These are phyloP conservation scores for Pseudogymnoascus sp. DNA, from an alignment of 2,329 filamentous ascomycete species.

Conservation along the genomic window DNA sequence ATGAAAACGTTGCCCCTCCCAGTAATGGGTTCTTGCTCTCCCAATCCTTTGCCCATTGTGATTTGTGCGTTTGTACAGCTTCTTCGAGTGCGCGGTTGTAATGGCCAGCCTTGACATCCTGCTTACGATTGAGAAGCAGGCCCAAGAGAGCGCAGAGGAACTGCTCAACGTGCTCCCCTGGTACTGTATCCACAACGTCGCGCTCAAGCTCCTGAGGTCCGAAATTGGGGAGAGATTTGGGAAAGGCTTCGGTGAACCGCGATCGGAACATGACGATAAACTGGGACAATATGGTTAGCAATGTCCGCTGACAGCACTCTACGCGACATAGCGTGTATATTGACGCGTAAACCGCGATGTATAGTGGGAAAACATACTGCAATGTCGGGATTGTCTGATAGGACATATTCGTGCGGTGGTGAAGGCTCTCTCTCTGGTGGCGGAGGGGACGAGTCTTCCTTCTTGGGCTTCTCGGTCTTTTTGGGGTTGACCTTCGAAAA, in stretches of 20 bases:
- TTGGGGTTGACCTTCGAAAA: conserved; percentile 43
- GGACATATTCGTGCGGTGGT: conserved; percentile 79
- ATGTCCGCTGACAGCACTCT: conserved; percentile 21
- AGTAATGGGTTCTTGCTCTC: conserved; percentile 73
- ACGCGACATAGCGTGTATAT: conserved; percentile 50
- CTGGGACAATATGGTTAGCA: conserved; percentile 43
- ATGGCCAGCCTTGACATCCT: conserved; percentile 92
- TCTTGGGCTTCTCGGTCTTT: conserved; percentile 40
- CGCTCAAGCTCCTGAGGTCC: conserved; percentile 92
- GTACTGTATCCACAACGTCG: conserved; percentile 68
- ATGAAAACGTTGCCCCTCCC: conserved; percentile 71
- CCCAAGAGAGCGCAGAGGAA: conserved; percentile 84
- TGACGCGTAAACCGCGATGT: conserved; percentile 31
- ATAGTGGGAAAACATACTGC: conserved; percentile 59
- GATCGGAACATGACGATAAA: conserved; percentile 98
- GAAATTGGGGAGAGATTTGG: conserved; percentile 78
- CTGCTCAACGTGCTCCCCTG: conserved; percentile 77
- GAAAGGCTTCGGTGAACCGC: conserved; percentile 84
- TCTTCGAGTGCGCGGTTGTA: conserved; percentile 92
- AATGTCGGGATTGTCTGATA: conserved; percentile 87
- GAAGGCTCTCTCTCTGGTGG: conserved; percentile 75
- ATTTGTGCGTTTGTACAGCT: conserved; percentile 74
- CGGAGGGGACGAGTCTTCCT: conserved; percentile 49
- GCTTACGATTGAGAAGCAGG: conserved; percentile 90
- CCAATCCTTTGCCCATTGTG: conserved; percentile 85